A percentile compares a stretch with the other conserved stretches of the same genome.
Evolutionary conservation across 176 grass and related monocot species (phyloP).

Genomic region (maize (Zea mays)): Zm-B73-REFERENCE-NAM-5.0 NC_050101.1:73886501-73887000

Average conservation of each 20-base stretch:
- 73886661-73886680: conserved; percentile 88
- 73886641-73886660: conserved; percentile 92
- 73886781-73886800: conserved; percentile 3
- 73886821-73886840: too few species aligned
- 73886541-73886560: conserved; percentile 15
- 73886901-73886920: conserved; percentile 20
- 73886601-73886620: conserved; percentile 37
- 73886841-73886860: background rate
- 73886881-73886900: conserved; percentile 7
- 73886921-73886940: background rate
- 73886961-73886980: conserved; percentile 22
- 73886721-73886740: conserved; percentile 86
- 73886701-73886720: conserved; percentile 87
- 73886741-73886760: background rate
- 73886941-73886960: background rate
- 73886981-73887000: conserved; percentile 90
- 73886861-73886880: background rate
- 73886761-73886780: background rate
- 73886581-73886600: background rate
- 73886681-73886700: conserved; percentile 90
- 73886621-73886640: conserved; percentile 96
- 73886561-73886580: background rate
- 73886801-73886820: too few species aligned
- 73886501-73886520: background rate
- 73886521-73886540: background rate